These are phyloP conservation scores for Ophiocordyceps australis DNA, from an alignment of 2,329 filamentous ascomycete species.

Conservation along the genomic window DNA sequence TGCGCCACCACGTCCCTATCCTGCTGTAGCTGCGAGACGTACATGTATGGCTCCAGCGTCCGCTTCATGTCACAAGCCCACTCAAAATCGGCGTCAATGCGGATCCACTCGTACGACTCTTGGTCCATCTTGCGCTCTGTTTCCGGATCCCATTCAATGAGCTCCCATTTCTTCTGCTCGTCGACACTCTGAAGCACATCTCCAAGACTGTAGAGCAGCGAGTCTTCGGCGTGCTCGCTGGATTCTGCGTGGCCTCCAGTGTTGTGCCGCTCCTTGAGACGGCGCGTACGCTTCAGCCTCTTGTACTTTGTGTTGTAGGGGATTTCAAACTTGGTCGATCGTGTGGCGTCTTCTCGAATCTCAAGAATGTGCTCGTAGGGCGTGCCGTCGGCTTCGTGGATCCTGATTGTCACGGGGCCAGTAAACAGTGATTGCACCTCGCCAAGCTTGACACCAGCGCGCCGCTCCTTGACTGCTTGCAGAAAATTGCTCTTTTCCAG, in stretches of 20 bases:
- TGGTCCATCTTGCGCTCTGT: constrained; percentile 84
- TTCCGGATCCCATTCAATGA: constrained; percentile 78
- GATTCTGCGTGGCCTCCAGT: constrained; percentile 41
- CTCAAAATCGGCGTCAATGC: constrained; percentile 94
- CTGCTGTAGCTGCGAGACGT: constrained; percentile 89
- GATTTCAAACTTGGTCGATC: constrained; percentile 67
- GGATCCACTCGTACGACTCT: constrained; percentile 97
- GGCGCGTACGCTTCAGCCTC: constrained; percentile 72
- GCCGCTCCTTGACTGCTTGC: constrained; percentile 66
- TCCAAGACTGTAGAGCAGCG: constrained; percentile 78
- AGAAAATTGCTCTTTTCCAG: constrained; percentile 63
- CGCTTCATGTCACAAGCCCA: constrained; percentile 79
- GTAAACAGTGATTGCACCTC: constrained; percentile 69
- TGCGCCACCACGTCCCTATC: constrained; percentile 92
- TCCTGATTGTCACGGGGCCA: constrained; percentile 91
- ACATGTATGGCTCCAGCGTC: constrained; percentile 91
- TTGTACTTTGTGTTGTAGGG: constrained; percentile 99
- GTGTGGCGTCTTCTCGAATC: constrained; percentile 71
- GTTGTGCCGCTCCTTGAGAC: constrained; percentile 56
- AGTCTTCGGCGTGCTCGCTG: constrained; percentile 50
- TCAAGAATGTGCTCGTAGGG: constrained; percentile 97
- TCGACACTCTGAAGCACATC: constrained; percentile 74
- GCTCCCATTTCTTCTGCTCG: constrained; percentile 66
- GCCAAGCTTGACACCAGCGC: constrained; percentile 48
- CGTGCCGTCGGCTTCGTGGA: constrained; percentile 94